Base-by-base conservation (phyloP, 768 basidiomycete species). In the Lanmaoa pseudosensibilis region DNA sequence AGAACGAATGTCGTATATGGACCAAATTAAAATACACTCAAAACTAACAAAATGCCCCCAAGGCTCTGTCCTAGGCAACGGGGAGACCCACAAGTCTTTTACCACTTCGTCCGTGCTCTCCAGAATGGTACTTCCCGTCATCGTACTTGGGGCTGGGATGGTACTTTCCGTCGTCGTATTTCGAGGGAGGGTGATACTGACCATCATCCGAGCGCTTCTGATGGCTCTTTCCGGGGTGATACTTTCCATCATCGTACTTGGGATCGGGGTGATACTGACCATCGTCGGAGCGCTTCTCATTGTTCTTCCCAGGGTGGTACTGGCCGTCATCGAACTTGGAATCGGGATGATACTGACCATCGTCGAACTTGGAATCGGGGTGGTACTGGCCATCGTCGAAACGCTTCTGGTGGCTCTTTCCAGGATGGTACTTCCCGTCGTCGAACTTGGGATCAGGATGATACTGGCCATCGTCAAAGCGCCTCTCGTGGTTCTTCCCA, bases 321-420 rank as follows among this genome's bases (percentile, higher is more conserved):
- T 50, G n/a, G 0, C 55, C 58, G 37, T 65, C 33, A 47, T 63
- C 39, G 32, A 36, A 50, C 38, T 40, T 32, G 16, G 57, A 19
- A 15, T 47, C 40, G 3, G 63, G 55, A 32, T 60, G 46, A 23
- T 54, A 62, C 18, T 53, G 5, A 11, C 51, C 54, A 13, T 55
- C 39, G 30, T 56, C 50, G 13, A 33, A 50, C 30, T 21, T 32
- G 19, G 46, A 0, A 9, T 48, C 43, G 2, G 57, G 53, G 27
- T 63, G 62, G 37, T 63, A 59, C 33, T 56, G 36, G 23, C 60
- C 60, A 30, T 55, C 60, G 10, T 62, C 60, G 13, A 33, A 38
- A 12, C 50, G 62, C 37, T 54, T 55, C 30, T 21, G 32, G 16
- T 13, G 32, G 13, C 33, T 45, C 40, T 25, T 32, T 38, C 33